Percentiles rank a stretch among this genome's conserved stretches.
These are phyloP conservation scores for Termitomyces sp. DNA, from an alignment of 768 basidiomycete species.

Conservation along the genomic window DNA sequence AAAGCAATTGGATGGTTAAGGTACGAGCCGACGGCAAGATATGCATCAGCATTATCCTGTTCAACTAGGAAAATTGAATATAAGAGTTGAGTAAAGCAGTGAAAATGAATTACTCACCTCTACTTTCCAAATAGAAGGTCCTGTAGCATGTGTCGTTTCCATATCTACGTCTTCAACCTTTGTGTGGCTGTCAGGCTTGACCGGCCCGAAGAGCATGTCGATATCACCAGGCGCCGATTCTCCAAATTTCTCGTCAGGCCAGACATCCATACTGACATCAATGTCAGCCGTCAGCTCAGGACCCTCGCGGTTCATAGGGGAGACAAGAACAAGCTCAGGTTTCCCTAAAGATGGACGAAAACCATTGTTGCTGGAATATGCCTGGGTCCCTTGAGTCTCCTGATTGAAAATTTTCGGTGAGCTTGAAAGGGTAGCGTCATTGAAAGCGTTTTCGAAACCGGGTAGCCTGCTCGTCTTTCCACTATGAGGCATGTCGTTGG, in stretches of 20 bases:
- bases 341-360: not conserved
- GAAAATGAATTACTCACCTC: slow-evolving; percentile 37
- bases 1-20: slow-evolving; percentile 50
- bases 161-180: slow-evolving; percentile 3
- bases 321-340: slow-evolving; percentile 3
- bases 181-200: not conserved
- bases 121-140: slow-evolving; percentile 45
- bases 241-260: slow-evolving; percentile 1
- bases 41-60: slow-evolving; percentile 58
- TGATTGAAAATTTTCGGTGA: slow-evolving; percentile 16
- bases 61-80: slow-evolving; percentile 37
- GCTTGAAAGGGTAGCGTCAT: slow-evolving; percentile 31
- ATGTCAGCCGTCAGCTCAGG: not conserved
- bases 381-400: slow-evolving; percentile 14
- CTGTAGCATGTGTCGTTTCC: slow-evolving; percentile 26
- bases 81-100: not conserved
- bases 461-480: slow-evolving; percentile 33
- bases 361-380: not conserved
- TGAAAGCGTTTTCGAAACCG: slow-evolving; percentile 55
- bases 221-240: slow-evolving; percentile 23
- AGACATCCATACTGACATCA: not conserved
- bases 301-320: not conserved
- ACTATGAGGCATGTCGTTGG: slow-evolving; percentile 25
- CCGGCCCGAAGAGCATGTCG: slow-evolving; percentile 19
- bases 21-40: slow-evolving; percentile 28